Evolutionary conservation across 1,284 basidiomycete species (phyloP).

Genomic region (Melampsora americana): DNA sequence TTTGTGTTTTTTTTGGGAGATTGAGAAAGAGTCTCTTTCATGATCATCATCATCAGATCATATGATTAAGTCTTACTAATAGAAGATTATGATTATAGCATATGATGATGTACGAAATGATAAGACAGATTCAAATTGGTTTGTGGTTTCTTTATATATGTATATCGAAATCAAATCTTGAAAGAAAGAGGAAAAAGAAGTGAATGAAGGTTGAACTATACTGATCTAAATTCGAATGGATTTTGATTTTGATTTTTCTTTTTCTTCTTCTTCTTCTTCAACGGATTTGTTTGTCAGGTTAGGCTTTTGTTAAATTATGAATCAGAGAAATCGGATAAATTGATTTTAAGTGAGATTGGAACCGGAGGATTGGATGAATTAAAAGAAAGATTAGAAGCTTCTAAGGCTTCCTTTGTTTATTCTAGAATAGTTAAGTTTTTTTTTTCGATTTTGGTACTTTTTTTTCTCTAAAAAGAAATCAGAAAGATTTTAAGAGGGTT

Average conservation of each 20-base stretch:
- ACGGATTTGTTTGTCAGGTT: background rate
- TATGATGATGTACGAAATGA: conserved; percentile 78
- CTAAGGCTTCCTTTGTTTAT: conserved; percentile 76
- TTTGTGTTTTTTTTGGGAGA: background rate
- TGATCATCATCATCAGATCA: too few relatives aligned
- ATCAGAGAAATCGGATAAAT: conserved; percentile 76
- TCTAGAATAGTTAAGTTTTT: conserved; percentile 61
- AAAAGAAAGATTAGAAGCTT: conserved; percentile 67
- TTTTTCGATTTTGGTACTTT: background rate
- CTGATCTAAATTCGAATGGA: too few relatives aligned
- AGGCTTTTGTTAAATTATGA: conserved; percentile 42
- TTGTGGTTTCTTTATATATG: conserved; percentile 59
- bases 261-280: background rate
- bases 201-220: too few relatives aligned
- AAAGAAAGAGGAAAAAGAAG: too few relatives aligned
- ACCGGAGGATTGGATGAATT: conserved; percentile 73
- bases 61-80: too few relatives aligned
- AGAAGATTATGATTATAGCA: conserved; percentile 58
- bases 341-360: conserved; percentile 71
- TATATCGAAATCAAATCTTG: too few relatives aligned
- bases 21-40: too few relatives aligned
- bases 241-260: too few relatives aligned
- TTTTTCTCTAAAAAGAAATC: background rate
- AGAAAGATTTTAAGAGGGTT: too few relatives aligned
- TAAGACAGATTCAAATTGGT: conserved; percentile 78